Conservation (phyloP, 1,139 yeast species). For the Pichiaceae sp. region DNA sequence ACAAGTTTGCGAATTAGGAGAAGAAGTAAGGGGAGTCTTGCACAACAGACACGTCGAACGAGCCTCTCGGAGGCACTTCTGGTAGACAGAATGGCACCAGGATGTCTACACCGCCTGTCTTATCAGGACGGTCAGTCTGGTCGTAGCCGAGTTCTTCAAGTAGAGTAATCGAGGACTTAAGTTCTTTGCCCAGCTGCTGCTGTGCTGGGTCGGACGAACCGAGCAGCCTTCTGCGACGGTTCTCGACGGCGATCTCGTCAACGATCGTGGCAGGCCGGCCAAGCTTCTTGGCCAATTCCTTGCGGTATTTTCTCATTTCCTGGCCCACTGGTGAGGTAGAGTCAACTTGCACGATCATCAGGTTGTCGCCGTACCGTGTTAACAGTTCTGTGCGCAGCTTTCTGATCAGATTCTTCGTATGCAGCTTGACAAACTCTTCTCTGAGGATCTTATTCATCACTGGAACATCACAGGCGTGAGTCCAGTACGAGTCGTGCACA, state of each 20-base stretch:
- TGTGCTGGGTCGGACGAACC: constrained; percentile 44
- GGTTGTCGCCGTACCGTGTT: constrained; percentile 64
- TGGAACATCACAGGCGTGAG: constrained; percentile 84
- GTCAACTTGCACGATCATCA: constrained; percentile 52
- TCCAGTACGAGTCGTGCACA: constrained; percentile 98
- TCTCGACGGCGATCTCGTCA: constrained; percentile 71
- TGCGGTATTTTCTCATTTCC: constrained; percentile 42
- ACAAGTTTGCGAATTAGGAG: constrained; percentile 22
- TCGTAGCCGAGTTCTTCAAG: constrained; percentile 27
- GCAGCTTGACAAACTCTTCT: constrained; percentile 72
- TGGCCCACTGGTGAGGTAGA: constrained; percentile 44
- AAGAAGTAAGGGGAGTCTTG: constrained; percentile 78
- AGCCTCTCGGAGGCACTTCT: constrained; percentile 71
- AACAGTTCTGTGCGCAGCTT: constrained; percentile 73
- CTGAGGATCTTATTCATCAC: constrained; percentile 67
- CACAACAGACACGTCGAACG: constrained; percentile 70
- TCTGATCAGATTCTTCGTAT: constrained; percentile 61
- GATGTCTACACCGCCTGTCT: constrained; percentile 24
- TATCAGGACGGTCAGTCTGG: constrained; percentile 16
- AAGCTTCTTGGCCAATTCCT: constrained; percentile 37
- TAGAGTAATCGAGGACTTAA: constrained; percentile 72
- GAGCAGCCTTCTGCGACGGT: constrained; percentile 49
- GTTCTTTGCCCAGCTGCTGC: constrained; percentile 41
- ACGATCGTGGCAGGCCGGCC: constrained; percentile 55
- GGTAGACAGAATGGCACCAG: constrained; percentile 67